Evolutionary conservation across 306 rosid species (phyloP).

Genomic region (Sicyos baderoa): DNA sequence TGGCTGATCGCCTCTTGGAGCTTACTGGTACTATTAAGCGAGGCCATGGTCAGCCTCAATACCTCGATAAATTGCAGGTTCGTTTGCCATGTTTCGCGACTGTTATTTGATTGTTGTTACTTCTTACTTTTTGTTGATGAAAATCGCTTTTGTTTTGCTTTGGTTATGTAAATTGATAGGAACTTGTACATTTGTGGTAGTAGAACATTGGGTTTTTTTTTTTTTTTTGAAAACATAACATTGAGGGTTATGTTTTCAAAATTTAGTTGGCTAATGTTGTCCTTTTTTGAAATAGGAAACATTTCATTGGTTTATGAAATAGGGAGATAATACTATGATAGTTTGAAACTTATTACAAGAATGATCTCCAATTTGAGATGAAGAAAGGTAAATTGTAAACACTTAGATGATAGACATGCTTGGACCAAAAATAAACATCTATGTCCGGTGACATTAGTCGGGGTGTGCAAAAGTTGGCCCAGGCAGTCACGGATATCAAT

Average conservation of each 20-base stretch:
- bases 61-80: conserved; percentile 84
- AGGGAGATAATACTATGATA: no score
- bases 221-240: no score
- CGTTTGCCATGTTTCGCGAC: background rate
- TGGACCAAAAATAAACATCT: no score
- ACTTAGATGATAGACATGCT: no score
- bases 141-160: background rate
- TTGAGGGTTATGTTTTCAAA: background rate
- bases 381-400: no score
- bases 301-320: no score
- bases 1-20: conserved; percentile 80
- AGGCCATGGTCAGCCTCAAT: conserved; percentile 91
- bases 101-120: conserved; percentile 9
- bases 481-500: no score
- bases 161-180: background rate
- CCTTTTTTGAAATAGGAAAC: no score
- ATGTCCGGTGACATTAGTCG: no score
- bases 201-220: background rate
- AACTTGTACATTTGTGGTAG: background rate
- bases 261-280: background rate
- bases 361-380: no score
- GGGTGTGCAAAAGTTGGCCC: no score
- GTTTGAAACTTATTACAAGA: no score
- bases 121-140: background rate
- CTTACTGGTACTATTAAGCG: conserved; percentile 88